Conservation (phyloP, 2,329 filamentous ascomycete genomes). For the Hypoxylon sp. region DNA sequence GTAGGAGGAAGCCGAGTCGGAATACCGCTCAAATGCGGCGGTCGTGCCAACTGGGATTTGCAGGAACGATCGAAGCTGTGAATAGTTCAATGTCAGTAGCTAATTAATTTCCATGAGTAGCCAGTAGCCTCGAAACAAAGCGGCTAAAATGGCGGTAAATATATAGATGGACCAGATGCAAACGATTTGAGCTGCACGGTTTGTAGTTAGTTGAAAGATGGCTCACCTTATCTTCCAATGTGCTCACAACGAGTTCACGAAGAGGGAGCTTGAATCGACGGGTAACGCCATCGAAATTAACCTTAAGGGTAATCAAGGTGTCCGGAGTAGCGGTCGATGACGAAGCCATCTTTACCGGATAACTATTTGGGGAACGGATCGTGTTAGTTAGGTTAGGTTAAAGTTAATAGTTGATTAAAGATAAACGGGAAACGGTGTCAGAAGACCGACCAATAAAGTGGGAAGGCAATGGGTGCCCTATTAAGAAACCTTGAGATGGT, state of each 20-base stretch:
- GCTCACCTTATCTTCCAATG: constrained; percentile 87
- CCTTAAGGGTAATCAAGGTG: constrained; percentile 87
- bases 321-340: constrained; percentile 65
- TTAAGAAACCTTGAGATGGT: constrained; percentile 18
- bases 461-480: constrained; percentile 9
- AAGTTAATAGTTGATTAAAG: constrained; percentile 3
- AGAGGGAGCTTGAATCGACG: constrained; percentile 92
- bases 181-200: not conserved
- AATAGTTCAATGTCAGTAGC: constrained; percentile 20
- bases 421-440: not conserved
- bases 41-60: constrained; percentile 73
- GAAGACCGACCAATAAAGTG: constrained; percentile 14
- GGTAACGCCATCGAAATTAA: constrained; percentile 80
- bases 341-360: constrained; percentile 56
- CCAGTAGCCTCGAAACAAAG: constrained; percentile 24
- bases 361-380: constrained; percentile 12
- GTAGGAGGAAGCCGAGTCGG: constrained; percentile 88
- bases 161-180: constrained; percentile 26
- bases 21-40: constrained; percentile 89
- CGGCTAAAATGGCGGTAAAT: constrained; percentile 25
- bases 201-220: constrained; percentile 30
- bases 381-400: constrained; percentile 21
- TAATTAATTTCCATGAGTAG: not conserved
- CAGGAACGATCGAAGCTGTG: constrained; percentile 78
- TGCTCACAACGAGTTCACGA: constrained; percentile 81